Evolutionary conservation across 306 rosid genomes (phyloP), one percentile per base, ranked within the genome.

Genomic region (Sesbania bispinosa): DNA sequence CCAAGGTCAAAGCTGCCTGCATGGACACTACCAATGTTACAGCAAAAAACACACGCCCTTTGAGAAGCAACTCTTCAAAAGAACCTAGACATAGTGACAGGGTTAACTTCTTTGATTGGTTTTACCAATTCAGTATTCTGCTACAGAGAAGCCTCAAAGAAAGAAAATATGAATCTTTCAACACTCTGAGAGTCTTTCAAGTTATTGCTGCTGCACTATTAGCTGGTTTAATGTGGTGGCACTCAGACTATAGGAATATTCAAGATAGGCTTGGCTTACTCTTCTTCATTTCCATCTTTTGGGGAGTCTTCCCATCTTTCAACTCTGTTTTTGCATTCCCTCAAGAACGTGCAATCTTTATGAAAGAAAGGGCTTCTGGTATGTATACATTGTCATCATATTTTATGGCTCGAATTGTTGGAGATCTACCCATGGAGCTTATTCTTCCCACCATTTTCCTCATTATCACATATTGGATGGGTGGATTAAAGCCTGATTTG

Each of bases 151-250:
- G 93, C 83, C 96, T 93, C 71, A 93, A 86, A 39, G 98, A 93
- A 60, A 79, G 96, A 79, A 88, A 85, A 63, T 94, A 88, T 10
- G 98, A 93, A 72, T 82, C 98, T 20, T 93, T 90, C 77, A 83
- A 93, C 78, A 73, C 85, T 0, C 87, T 93, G 1, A 47, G 98
- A 43, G 88, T 93, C 21, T 85, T 76, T 55, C 98, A 93, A 72
- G 98, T 90, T 2, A 59, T 86, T 11, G 79, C 91, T 1, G 98
- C 89, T 1, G 85, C 98, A 16, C 24, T 88, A 14, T 67, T 93
- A 2, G 85, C 98, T 0, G 98, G 98, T 33, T 13, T 93, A 54
- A 90, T 93, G 96, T 93, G 98, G 98, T 93, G 98, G 98, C 90
- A 85, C 67, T 93, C 96, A 0, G 87, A 86, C 20, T 86, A 68